These are phyloP conservation scores for Dendrobium catenatum DNA, from an alignment of 106 monocot species.

Conservation along the genomic window DNA sequence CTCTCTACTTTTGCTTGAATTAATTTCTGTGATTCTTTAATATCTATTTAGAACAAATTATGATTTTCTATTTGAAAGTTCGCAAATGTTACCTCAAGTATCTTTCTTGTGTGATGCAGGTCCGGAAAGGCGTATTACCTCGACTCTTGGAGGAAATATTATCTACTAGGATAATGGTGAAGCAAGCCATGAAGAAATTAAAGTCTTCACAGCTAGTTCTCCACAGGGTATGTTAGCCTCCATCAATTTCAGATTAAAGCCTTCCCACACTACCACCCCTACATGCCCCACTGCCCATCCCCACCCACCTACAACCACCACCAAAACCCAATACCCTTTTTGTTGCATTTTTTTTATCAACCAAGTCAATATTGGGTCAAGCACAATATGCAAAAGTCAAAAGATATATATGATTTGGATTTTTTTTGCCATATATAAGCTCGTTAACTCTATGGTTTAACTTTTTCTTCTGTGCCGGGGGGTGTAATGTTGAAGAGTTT, in stretches of 20 bases:
- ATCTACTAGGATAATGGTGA: slow-evolving; percentile 94
- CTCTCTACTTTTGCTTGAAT: not conserved
- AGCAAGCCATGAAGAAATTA: slow-evolving; percentile 91
- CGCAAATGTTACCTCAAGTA: not conserved
- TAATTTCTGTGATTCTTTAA: not conserved
- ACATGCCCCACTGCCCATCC: not conserved
- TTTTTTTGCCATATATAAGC: too few relatives aligned
- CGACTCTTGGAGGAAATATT: slow-evolving; percentile 84
- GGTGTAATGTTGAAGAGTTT: too few relatives aligned
- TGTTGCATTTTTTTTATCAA: not conserved
- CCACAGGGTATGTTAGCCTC: slow-evolving; percentile 39
- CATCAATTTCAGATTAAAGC: not conserved
- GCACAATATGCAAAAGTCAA: not conserved
- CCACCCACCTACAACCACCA: not conserved
- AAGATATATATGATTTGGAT: not conserved
- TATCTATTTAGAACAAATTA: not conserved
- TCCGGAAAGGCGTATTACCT: slow-evolving; percentile 85
- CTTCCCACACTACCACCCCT: not conserved
- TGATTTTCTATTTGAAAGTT: slow-evolving; percentile 4
- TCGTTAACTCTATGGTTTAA: too few relatives aligned
- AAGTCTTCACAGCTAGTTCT: slow-evolving; percentile 62
- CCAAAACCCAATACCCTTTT: not conserved
- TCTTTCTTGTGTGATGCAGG: slow-evolving; percentile 34
- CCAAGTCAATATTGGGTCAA: not conserved
- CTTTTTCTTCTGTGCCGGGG: too few relatives aligned